Evolutionary conservation across 179 eudicot species (phyloP), one percentile per base, ranked within the genome.

Genomic region (Camellia oleifera): DNA sequence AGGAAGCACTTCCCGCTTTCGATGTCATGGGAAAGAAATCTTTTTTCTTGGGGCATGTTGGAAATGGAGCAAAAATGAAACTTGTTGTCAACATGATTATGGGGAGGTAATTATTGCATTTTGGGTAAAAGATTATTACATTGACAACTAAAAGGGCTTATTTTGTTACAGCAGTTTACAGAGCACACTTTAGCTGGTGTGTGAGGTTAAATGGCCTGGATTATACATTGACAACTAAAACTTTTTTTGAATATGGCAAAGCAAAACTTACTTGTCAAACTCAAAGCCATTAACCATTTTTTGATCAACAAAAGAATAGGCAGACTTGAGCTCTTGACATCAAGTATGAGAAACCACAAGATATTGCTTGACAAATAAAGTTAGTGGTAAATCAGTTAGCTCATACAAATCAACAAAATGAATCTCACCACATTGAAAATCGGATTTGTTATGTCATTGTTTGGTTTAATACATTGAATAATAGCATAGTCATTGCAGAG

Each of bases 21-120:
- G 92, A 94, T 79, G 89, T 96, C 69, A 74, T 96, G 92, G 99
- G 99, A 46, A 96, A 96, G 89, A 96, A 94, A 80, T 94, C 98
- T 11, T 94, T 94, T 84, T 96, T 83, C 84, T 82, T 96, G 82
- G 99, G 99, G 23, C 68, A 91, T 74, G 90, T 94, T 53, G 99
- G 99, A 77, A 92, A 96, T 77, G 99, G 97, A 83, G 99, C 99
- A 54, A 91, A 89, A 86, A 96, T 94, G 99, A 96, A 96, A 89
- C 99, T 96, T 79, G 99, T 94, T 58, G 97, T 96, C 83, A 96
- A 96, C 88, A 96, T 94, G 99, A 88, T 92, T 54, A 94, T 96
- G 99, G 99, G 99, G 80, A 96, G 99, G 99, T 96, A 86, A 62
- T 72, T 32, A 44, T 70, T 42, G 44, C n/a, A 78, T 50, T 62